A percentile compares a stretch with the other conserved stretches of the same genome.
Evolutionary conservation across 768 basidiomycete genomes (phyloP).

Genomic region (Russula earlei): DNA sequence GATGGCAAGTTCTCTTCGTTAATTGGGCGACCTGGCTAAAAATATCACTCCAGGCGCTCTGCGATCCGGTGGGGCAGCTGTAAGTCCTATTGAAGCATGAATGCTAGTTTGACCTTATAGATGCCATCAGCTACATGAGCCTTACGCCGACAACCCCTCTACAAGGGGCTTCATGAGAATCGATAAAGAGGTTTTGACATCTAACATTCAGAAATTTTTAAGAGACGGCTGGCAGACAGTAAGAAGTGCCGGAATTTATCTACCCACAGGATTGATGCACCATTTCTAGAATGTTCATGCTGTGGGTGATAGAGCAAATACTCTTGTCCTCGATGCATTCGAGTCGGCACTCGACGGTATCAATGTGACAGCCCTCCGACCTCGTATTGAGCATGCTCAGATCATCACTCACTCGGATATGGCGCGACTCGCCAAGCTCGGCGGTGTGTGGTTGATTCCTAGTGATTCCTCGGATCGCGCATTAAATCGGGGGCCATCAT

Average conservation of each 20-base stretch:
- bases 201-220: conserved; percentile 60
- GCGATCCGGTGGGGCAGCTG: conserved; percentile 84
- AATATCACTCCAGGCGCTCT: conserved; percentile 52
- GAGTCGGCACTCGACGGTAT: conserved; percentile 53
- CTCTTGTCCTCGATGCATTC: conserved; percentile 74
- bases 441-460: conserved; percentile 40
- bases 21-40: background rate
- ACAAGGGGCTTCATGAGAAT: conserved; percentile 74
- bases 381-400: conserved; percentile 88
- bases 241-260: conserved; percentile 24
- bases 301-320: conserved; percentile 82
- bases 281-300: conserved; percentile 69
- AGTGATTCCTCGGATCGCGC: background rate
- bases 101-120: conserved; percentile 1
- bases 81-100: conserved; percentile 26
- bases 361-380: conserved; percentile 56
- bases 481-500: background rate
- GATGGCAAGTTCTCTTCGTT: conserved; percentile 37
- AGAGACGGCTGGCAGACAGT: conserved; percentile 88
- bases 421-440: conserved; percentile 64
- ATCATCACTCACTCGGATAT: conserved; percentile 73
- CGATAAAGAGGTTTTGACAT: conserved; percentile 47
- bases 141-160: conserved; percentile 69
- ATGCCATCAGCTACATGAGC: conserved; percentile 54
- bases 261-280: background rate